phyloP scores from a whole-genome alignment of 148 eudicot genomes.

The Vaccinium myrtillus region DNA sequence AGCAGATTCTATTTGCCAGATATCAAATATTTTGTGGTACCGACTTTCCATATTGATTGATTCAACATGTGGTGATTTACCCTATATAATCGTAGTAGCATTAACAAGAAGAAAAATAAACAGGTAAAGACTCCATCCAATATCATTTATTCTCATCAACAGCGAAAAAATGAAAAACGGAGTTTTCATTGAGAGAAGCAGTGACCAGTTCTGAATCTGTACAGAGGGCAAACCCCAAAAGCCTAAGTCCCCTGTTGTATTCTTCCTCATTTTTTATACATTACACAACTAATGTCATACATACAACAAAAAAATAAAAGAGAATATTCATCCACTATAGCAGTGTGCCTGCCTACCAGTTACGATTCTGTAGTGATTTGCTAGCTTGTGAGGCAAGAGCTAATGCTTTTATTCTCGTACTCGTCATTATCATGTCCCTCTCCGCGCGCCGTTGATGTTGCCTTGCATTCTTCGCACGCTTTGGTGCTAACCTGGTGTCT shows the following conservation, averaged over 20 bases:
- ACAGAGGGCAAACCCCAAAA: background rate
- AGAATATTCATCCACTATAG: background rate
- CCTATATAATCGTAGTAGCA: background rate
- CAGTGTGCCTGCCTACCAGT: constrained; percentile 1
- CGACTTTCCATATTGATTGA: background rate
- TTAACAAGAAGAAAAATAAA: background rate
- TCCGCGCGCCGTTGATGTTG: constrained; percentile 84
- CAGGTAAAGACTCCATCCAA: background rate
- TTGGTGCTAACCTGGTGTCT: constrained; percentile 84
- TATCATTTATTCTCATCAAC: background rate
- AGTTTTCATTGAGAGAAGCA: background rate
- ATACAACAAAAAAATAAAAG: too few relatives aligned
- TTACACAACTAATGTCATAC: background rate
- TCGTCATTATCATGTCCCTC: constrained; percentile 63
- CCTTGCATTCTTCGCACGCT: constrained; percentile 91
- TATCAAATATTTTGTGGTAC: background rate
- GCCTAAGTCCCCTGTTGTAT: background rate
- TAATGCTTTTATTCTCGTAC: constrained; percentile 60
- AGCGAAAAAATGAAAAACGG: background rate
- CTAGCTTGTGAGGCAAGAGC: constrained; percentile 68
- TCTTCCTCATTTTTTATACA: background rate
- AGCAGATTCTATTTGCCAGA: background rate
- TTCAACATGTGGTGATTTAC: background rate
- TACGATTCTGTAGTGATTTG: constrained; percentile 44
- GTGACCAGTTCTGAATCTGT: background rate